Evolutionary conservation across 1,139 yeast species (phyloP).

Genomic region (Magnusiomyces fungicola): DNA sequence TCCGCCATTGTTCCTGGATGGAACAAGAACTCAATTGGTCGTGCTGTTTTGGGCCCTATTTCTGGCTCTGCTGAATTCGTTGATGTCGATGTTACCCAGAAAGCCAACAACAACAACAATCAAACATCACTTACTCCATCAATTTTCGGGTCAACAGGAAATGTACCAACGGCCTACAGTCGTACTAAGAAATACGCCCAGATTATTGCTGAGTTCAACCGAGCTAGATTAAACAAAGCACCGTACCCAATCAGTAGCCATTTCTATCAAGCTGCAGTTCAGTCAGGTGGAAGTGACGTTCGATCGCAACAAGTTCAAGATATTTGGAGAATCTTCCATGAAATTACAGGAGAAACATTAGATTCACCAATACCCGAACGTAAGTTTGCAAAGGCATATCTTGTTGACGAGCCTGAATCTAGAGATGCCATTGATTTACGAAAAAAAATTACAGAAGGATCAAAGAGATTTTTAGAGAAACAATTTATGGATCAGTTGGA

Average conservation of each 20-base stretch:
- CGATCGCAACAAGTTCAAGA: slow-evolving; percentile 35
- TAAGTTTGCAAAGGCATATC: slow-evolving; percentile 36
- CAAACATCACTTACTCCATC: neutral
- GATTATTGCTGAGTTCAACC: slow-evolving; percentile 62
- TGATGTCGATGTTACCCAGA: slow-evolving; percentile 26
- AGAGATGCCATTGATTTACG: slow-evolving; percentile 36
- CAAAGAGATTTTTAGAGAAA: slow-evolving; percentile 56
- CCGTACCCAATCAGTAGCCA: slow-evolving; percentile 46
- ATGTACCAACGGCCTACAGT: slow-evolving; percentile 18
- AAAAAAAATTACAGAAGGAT: slow-evolving; percentile 46
- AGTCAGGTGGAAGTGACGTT: slow-evolving; percentile 26
- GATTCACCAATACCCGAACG: slow-evolving; percentile 38
- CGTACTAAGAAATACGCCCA: slow-evolving; percentile 54
- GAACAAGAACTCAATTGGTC: slow-evolving; percentile 32
- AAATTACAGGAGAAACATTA: slow-evolving; percentile 27
- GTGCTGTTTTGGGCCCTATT: slow-evolving; percentile 33
- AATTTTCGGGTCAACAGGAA: neutral
- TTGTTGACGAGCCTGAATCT: slow-evolving; percentile 19
- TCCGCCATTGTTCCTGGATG: slow-evolving; percentile 16
- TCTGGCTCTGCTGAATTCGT: slow-evolving; percentile 28
- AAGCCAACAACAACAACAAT: slow-evolving; percentile 17
- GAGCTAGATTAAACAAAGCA: slow-evolving; percentile 49
- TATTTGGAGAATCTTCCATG: slow-evolving; percentile 31
- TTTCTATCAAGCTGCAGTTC: slow-evolving; percentile 41
- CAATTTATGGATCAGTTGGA: slow-evolving; percentile 76